A percentile compares a stretch with the other conserved stretches of the same genome.
Evolutionary conservation across 441 rosid species (phyloP).

Genomic region (Arabidopsis hybrid): DNA sequence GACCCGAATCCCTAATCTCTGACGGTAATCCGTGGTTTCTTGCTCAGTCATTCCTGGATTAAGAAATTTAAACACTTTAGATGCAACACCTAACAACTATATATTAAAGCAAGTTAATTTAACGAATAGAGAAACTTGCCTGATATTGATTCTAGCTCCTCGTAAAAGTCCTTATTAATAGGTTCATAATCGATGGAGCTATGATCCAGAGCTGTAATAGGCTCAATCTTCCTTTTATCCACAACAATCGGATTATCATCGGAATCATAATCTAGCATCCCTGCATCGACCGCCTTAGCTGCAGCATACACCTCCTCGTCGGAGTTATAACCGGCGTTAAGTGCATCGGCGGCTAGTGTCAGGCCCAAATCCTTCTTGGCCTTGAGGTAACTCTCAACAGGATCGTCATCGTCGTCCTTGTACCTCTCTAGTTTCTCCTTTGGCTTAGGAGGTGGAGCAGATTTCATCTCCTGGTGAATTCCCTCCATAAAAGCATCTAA

Average conservation of each 20-base stretch:
- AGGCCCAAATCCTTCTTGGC: constrained; percentile 92
- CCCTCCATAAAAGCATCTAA: constrained; percentile 97
- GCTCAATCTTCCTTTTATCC: constrained; percentile 91
- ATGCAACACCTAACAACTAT: background rate
- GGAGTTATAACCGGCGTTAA: constrained; percentile 89
- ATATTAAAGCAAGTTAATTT: background rate
- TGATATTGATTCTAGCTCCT: constrained; percentile 74
- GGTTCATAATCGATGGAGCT: constrained; percentile 86
- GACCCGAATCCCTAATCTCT: constrained; percentile 81
- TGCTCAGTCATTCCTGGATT: constrained; percentile 80
- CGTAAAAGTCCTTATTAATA: constrained; percentile 84
- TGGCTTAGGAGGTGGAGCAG: constrained; percentile 71
- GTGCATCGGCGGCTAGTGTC: constrained; percentile 86
- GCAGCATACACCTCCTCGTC: constrained; percentile 98
- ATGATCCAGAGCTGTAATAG: constrained; percentile 83
- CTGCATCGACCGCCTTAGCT: constrained; percentile 94
- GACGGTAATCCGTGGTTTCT: constrained; percentile 68
- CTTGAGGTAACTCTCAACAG: constrained; percentile 82
- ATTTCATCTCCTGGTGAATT: constrained; percentile 86
- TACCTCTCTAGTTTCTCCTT: constrained; percentile 85
- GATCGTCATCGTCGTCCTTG: constrained; percentile 86
- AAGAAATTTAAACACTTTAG: background rate
- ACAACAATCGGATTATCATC: constrained; percentile 90
- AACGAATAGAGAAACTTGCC: constrained; percentile 48
- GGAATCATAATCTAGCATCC: constrained; percentile 88